These are phyloP conservation scores for Micromonas pusilla DNA, from an alignment of 139 green algal species.

Conservation along the genomic window DNA sequence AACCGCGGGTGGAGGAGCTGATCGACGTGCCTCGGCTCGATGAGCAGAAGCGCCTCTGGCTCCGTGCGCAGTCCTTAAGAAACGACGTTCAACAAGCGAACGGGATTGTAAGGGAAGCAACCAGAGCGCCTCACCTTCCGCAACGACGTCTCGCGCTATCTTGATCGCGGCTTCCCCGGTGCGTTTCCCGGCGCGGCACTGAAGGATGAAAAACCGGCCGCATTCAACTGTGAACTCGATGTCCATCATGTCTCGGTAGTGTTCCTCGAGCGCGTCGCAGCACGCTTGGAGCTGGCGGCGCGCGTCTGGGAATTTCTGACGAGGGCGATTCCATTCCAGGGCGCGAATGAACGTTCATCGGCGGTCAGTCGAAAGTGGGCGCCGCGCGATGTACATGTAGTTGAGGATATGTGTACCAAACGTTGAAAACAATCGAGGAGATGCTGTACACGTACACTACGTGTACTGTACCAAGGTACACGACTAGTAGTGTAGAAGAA, in stretches of 20 bases:
- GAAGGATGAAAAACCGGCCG: constrained; percentile 74
- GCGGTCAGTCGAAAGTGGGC: no score
- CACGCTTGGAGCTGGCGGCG: constrained; percentile 65
- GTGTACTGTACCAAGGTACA: no score
- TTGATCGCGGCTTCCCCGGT: constrained; percentile 65
- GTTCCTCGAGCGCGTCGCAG: constrained; percentile 61
- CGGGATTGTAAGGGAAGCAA: no score
- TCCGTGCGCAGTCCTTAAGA: constrained; percentile 31
- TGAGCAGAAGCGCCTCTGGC: constrained; percentile 59
- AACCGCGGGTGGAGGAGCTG: constrained; percentile 78
- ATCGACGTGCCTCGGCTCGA: constrained; percentile 77
- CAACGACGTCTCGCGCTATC: constrained; percentile 66
- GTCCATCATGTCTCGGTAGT: constrained; percentile 85
- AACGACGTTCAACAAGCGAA: no score
- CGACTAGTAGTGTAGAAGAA: no score
- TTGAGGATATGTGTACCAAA: no score
- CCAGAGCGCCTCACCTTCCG: constrained; percentile 40
- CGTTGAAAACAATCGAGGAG: no score
- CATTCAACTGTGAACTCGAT: constrained; percentile 84
- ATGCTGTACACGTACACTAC: no score
- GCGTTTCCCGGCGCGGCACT: constrained; percentile 78
- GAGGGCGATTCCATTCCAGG: no score
- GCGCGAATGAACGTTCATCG: no score
- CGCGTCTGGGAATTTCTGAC: constrained; percentile 59
- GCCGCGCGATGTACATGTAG: constrained; percentile 55